Evolutionary conservation across 179 eudicot genomes (phyloP).

Genomic region (Camellia oleifera): DNA sequence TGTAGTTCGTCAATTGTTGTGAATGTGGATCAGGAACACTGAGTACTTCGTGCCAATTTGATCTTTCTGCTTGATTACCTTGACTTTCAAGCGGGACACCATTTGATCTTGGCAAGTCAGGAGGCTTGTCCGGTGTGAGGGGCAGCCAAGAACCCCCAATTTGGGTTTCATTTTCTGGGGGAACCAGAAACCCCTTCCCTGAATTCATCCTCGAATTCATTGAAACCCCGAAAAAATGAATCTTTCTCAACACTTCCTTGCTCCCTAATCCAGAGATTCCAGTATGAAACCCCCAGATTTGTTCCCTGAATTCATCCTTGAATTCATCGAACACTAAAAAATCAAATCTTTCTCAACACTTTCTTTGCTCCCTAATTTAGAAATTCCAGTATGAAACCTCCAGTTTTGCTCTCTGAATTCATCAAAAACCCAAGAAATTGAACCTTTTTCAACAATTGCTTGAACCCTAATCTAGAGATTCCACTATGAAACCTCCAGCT

Average conservation of each 20-base stretch:
- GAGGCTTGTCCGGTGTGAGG: conserved; percentile 25
- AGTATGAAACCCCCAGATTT: neutral
- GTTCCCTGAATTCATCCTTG: neutral
- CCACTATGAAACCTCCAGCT: neutral
- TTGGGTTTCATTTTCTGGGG: conserved; percentile 19
- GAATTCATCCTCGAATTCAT: conserved; percentile 22
- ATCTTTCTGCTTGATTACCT: conserved; percentile 17
- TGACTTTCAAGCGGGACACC: conserved; percentile 21
- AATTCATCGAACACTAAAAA: neutral
- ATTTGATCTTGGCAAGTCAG: conserved; percentile 13
- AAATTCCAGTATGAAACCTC: conserved; percentile 7
- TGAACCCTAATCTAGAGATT: conserved; percentile 8
- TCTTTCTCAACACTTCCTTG: neutral
- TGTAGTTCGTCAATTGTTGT: conserved; percentile 13
- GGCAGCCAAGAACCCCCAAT: conserved; percentile 31
- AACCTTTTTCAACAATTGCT: neutral
- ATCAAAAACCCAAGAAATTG: no score
- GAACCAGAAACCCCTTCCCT: conserved; percentile 27
- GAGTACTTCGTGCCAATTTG: conserved; percentile 30
- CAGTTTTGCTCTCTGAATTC: neutral
- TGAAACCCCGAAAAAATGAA: neutral
- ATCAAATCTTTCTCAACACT: neutral
- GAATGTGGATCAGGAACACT: conserved; percentile 25
- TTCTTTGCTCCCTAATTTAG: neutral
- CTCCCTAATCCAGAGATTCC: neutral